Evolutionary conservation across 2,329 filamentous ascomycete genomes (phyloP), one percentile per base, ranked within the genome.

Genomic region (Trichoderma cornu-damae): DNA sequence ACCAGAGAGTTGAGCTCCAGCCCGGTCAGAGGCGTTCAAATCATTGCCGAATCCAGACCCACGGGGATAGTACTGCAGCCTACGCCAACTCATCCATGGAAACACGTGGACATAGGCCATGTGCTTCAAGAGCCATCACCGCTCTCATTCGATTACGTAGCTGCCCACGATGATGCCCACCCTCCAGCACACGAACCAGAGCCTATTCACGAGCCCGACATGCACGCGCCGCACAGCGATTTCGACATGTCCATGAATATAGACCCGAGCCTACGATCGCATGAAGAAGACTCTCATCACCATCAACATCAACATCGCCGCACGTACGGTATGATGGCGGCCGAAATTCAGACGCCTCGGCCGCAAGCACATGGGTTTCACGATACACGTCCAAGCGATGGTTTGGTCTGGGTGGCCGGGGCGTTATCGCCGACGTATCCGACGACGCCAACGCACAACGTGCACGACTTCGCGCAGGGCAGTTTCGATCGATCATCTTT

Each of bases 1-100:
- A 73, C 71, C 5, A 60, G 65, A 32, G 66, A 70, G 26, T 47
- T 66, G 32, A 65, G 67, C 35, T 66, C 67, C 44, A 67, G 63
- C 16, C 65, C 68, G 3, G 62, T 65, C 35, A 57, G 62, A 18
- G 68, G 64, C 20, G 64, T 67, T n/a, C 63, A 68, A 47, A 61
- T 67, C n/a, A 63, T 65, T 37, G 66, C 64, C 14, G 65, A 72
- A 59, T 53, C 64, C 11, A 64, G 61, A 12, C 49, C 64, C 14
- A 30, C 57, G 2, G 58, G 42, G 16, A 26, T 56, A 26, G 8
- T 49, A n/a, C 51, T 60, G 11, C 55, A 59, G 6, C 47, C 62
- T 8, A 60, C 61, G 8, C 60, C 62, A 34, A 54, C 54, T 9
- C 55, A 57, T 20, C 14, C 30, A 4, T 51, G 57, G 57, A 56